Base-by-base conservation (phyloP, 2,329 filamentous ascomycete genomes). In the Colletotrichum sp. region DNA sequence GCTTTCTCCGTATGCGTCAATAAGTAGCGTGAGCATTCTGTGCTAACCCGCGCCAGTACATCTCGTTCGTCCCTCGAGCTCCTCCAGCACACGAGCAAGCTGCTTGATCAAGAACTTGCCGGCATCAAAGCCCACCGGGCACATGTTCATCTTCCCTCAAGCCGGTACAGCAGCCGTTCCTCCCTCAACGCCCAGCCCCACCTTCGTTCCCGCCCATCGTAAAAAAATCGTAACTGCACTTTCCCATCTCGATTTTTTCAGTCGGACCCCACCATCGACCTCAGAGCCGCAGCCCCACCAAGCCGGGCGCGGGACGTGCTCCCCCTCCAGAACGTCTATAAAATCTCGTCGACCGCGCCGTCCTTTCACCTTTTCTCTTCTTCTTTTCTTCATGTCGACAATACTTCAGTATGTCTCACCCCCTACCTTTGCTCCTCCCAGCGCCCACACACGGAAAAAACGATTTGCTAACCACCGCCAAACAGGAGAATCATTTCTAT, bases 401-500 rank as follows among this genome's bases (percentile, higher is more conserved):
- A 91, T 91, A 91, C 88, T 90, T 90, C 86, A 91, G 86, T 88
- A 85, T 80, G 84, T 81, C 21, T 15, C 71, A 77, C 80, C 84
- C 85, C 83, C 82, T 82, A 82, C 82, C 77, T 79, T 10, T 58
- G 28, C 55, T 12, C 64, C 34, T 10, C 74, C 77, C 74, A 24
- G 24, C 58, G 4, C 32, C 26, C 16, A 16, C 12, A 9, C 60
- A 12, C 30, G 30, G 6, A 80, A 82, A 79, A 32, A 82, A 78
- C 74, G 21, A 4, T n/a, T 64, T 16, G 43, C 77, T 78, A 72
- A 79, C 72, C 77, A 71, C 74, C 38, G 52, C 79, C 79, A 5
- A 28, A 78, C 84, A 89, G 84, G 87, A 95, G 94, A 96, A 96
- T 96, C 95, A 95, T 95, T 98, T 98, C 94, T 98, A 96, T 96